Base-by-base conservation (phyloP, 2,329 filamentous ascomycete genomes). In the Colletotrichum limetticola region DNA sequence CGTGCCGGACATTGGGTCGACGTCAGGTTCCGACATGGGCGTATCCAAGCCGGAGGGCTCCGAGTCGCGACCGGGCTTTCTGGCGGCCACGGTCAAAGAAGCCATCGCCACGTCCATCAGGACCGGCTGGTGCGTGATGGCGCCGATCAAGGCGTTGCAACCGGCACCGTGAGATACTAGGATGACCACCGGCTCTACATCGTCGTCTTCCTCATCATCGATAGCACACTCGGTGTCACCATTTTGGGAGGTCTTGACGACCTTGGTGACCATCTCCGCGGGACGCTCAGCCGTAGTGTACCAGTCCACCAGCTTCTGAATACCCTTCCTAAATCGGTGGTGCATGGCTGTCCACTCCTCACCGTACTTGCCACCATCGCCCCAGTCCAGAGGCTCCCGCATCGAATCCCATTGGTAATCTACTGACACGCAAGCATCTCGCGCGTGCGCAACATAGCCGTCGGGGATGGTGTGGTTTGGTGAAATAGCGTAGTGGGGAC, bases 291-390 rank as follows among this genome's bases (percentile, higher is more conserved):
- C 86, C 75, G 81, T 91, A 78, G 80, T 87, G 80, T 99, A 99
- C 94, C 95, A 98, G 72, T 93, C 89, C 14, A 98, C 86, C 85
- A 98, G 89, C 57, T 91, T 90, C 76, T 94, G 91, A 52, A 98
- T 82, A 1, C 96, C 96, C 74, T 87, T 90, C 49, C 95, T 90
- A 78, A 98, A 98, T 26, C 97, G 90, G 79, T 92, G 92, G 82
- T 99, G 97, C 97, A 99, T 98, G 4, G 91, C 88, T 35, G 94
- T 93, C 97, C 97, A 99, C 82, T 98, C 97, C 82, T 99, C 97
- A 1, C 94, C 95, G 77, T 94, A 94, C 56, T 92, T 89, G 52
- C 96, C 97, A 11, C 96, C 96, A 78, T 95, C 92, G 7, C 95
- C 96, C 93, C 97, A 98, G 74, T 92, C 87, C 56, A 94, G 88